phyloP scores from a whole-genome alignment of 2,329 filamentous ascomycete genomes.

The Claviceps quebecensis region DNA sequence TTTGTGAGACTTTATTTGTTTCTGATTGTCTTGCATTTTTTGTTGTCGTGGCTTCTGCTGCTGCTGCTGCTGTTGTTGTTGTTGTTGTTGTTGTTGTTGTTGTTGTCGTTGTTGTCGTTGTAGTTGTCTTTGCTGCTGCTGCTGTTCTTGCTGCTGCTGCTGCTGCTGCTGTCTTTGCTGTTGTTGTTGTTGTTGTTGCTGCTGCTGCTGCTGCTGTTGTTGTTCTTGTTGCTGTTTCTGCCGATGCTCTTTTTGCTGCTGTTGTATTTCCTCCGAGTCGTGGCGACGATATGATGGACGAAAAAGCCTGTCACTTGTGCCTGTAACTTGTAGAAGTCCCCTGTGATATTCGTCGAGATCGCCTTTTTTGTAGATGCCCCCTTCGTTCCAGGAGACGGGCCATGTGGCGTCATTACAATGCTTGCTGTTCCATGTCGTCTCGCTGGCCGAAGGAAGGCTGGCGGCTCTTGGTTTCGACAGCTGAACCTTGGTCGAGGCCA shows the following conservation, averaged over 20 bases:
- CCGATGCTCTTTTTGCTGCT: neutral
- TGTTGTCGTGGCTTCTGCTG: neutral
- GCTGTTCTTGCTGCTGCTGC: neutral
- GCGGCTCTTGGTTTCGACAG: neutral
- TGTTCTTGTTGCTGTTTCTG: neutral
- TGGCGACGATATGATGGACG: conserved; percentile 1
- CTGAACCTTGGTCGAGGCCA: neutral
- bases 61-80: neutral
- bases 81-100: neutral
- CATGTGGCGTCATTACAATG: neutral
- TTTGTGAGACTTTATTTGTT: neutral
- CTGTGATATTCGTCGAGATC: conserved; percentile 2
- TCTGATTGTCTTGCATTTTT: neutral
- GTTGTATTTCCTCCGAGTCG: neutral
- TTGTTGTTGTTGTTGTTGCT: neutral
- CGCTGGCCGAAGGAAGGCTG: neutral
- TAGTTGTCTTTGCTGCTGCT: neutral
- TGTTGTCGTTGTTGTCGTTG: neutral
- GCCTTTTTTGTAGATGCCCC: too few relatives aligned
- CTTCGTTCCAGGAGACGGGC: neutral
- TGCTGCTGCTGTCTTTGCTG: neutral
- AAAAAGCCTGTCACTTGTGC: neutral
- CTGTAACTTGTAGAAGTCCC: conserved; percentile 1
- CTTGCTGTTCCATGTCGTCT: too few relatives aligned
- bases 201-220: neutral